phyloP scores from a whole-genome alignment of 805 yeast species.

The Saccharomycopsis fibuligera region DNA sequence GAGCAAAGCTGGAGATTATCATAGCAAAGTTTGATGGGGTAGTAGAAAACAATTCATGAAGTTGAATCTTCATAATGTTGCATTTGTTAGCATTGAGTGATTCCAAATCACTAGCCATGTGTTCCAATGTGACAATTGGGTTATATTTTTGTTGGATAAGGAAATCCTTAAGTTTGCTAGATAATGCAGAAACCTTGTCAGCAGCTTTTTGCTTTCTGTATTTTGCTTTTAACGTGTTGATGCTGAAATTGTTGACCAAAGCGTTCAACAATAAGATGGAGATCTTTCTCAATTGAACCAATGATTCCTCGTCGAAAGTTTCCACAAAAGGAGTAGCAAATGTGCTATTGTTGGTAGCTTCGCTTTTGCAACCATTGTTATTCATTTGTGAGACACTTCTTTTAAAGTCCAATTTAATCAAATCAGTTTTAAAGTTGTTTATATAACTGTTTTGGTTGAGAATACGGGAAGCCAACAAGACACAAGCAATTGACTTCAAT shows the following conservation, averaged over 20 bases:
- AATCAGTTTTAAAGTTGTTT: not conserved
- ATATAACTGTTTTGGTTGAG: conserved; percentile 26
- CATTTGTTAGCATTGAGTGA: conserved; percentile 1
- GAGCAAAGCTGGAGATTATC: conserved; percentile 9
- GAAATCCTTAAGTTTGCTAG: conserved; percentile 2
- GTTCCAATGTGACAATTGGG: not conserved
- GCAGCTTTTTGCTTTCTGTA: not conserved
- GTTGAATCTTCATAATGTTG: conserved; percentile 8
- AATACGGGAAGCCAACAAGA: conserved; percentile 45
- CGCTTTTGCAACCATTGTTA: not conserved
- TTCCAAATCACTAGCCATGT: not conserved
- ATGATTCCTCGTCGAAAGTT: conserved; percentile 2
- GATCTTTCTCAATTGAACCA: conserved; percentile 7
- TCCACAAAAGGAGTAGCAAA: conserved; percentile 7
- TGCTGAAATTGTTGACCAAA: not conserved
- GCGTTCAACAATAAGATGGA: conserved; percentile 9
- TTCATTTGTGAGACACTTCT: not conserved
- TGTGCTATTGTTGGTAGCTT: not conserved
- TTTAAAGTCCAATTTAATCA: conserved; percentile 1
- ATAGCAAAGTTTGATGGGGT: not conserved
- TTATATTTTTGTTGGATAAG: not conserved
- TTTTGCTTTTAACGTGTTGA: conserved; percentile 2
- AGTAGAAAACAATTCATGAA: conserved; percentile 2
- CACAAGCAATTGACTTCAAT: conserved; percentile 42
- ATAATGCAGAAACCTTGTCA: not conserved